Conservation (phyloP, 2,329 filamentous ascomycete species). For the Stemphylium lycopersici region DNA sequence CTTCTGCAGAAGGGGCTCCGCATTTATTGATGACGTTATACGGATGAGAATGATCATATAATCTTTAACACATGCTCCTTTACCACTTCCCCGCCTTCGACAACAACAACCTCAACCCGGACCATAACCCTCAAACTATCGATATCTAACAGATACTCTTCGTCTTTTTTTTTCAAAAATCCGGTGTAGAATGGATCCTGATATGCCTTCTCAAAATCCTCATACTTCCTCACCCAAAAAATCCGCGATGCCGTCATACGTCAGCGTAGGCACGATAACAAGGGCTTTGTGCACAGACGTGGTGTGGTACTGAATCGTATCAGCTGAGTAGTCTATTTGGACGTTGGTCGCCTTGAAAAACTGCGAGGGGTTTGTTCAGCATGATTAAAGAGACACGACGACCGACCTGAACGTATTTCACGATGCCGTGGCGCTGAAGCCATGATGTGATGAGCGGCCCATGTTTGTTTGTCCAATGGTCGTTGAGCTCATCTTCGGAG, state of each 20-base stretch:
- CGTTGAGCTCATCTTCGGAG: no score
- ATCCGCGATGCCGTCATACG: slow-evolving; percentile 32
- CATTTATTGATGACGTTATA: not conserved
- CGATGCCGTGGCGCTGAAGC: no score
- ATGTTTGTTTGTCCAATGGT: slow-evolving; percentile 27
- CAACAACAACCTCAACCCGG: not conserved
- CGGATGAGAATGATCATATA: not conserved
- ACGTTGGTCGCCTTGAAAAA: no score
- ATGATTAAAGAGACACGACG: no score
- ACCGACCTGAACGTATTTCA: no score
- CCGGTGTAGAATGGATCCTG: no score
- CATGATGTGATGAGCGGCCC: slow-evolving; percentile 24
- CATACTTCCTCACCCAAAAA: slow-evolving; percentile 32
- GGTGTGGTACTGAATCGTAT: no score
- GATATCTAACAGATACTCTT: slow-evolving; percentile 31
- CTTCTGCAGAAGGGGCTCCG: no score
- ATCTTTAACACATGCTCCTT: not conserved
- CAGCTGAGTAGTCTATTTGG: no score
- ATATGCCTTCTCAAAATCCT: slow-evolving; percentile 17
- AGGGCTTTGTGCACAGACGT: no score
- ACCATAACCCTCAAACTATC: not conserved
- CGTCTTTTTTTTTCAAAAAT: slow-evolving; percentile 3
- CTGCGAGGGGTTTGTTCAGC: no score
- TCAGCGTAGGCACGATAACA: slow-evolving; percentile 12
- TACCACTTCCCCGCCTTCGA: not conserved